Base-by-base conservation (phyloP, 2,329 filamentous ascomycete species). In the Gyromitra esculenta region DNA sequence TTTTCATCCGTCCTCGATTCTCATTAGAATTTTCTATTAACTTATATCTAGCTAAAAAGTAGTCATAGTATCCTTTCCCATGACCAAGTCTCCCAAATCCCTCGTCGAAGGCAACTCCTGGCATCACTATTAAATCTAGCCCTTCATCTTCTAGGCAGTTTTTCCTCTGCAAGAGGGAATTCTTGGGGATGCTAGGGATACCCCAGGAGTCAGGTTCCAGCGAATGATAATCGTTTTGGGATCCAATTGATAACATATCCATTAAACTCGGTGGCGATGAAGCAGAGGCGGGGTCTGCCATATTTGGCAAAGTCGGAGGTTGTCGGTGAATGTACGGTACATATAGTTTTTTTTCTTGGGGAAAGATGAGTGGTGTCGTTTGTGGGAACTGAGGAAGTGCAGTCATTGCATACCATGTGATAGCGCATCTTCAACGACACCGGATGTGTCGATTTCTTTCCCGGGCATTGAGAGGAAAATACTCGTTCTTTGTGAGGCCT, bases 1-100 rank as follows among this genome's bases (percentile, higher is more conserved):
- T 88, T 79, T 83, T 83, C 63, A 81, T 79, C 79, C 81, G 81
- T 80, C 79, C 77, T 81, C 79, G 77, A 81, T 79, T 77, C 81
- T 77, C 60, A 39, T 66, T 68, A 60, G 77, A 67, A 59, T 81
- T 80, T 81, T 83, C 83, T 83, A 79, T 50, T 43, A 79, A 83
- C 83, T 87, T 83, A 87, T 94, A 97, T 80, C 91, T 89, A 81
- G 91, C 89, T 82, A 99, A 85, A 84, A 97, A 99, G 83, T 90
- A 92, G 85, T 99, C 96, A 86, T 99, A 99, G 85, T 97, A 99
- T 41, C 96, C 96, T 84, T 93, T 97, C 73, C 96, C 96, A 84
- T 99, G 96, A 52, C 96, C 96, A 21, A 98, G 87, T 80, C 96
- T 88, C 80, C 91, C 89, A 77, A 96, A 88, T 11, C 85, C 85